phyloP scores from a whole-genome alignment of 2,329 filamentous ascomycete species.

The Diplocarpon mali region DNA sequence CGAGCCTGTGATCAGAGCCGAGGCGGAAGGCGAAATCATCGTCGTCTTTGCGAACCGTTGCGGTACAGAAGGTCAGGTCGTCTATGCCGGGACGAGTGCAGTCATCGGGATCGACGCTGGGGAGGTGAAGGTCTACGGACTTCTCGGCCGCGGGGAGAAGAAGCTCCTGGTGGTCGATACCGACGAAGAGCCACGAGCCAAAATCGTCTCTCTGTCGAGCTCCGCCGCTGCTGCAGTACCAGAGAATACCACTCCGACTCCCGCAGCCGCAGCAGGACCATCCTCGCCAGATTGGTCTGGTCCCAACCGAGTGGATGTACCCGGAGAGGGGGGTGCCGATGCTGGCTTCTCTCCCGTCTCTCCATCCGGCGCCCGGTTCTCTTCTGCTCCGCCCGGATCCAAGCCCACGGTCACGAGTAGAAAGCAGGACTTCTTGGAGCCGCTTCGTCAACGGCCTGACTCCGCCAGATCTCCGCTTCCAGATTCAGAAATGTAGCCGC shows the following conservation, averaged over 20 bases:
- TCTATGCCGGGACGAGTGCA: slow-evolving; percentile 65
- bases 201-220: slow-evolving; percentile 17
- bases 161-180: slow-evolving; percentile 58
- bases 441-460: too few species aligned
- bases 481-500: too few species aligned
- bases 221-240: slow-evolving; percentile 4
- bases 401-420: not conserved
- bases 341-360: slow-evolving; percentile 1
- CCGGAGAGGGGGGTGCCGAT: not conserved
- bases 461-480: too few species aligned
- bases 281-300: not conserved
- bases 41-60: slow-evolving; percentile 62
- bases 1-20: slow-evolving; percentile 48
- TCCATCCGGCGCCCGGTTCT: not conserved
- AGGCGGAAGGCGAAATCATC: slow-evolving; percentile 47
- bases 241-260: not conserved
- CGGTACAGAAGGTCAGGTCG: slow-evolving; percentile 52
- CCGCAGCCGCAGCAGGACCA: not conserved
- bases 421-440: too few species aligned
- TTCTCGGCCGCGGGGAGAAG: slow-evolving; percentile 60
- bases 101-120: slow-evolving; percentile 56
- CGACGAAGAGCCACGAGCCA: slow-evolving; percentile 12
- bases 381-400: not conserved
- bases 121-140: slow-evolving; percentile 56
- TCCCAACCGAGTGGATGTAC: not conserved